phyloP scores from a whole-genome alignment of 805 yeast species.

The Blastobotrys americana region DNA sequence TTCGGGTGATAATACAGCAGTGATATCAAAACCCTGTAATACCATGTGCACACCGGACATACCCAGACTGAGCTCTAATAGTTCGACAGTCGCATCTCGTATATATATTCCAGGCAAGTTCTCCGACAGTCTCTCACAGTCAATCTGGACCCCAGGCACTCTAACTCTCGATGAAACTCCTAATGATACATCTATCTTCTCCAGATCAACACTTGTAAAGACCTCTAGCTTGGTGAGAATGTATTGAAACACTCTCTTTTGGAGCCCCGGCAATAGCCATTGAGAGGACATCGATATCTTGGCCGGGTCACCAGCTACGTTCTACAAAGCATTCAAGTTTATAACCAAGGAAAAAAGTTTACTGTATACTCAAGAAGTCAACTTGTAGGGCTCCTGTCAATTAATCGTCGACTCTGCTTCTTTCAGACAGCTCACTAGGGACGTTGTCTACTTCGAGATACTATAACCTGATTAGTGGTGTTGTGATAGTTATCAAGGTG shows the following conservation, averaged over 20 bases:
- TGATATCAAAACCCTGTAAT: conserved; percentile 49
- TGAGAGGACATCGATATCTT: conserved; percentile 11
- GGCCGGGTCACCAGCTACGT: too few species aligned
- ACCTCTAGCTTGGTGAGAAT: conserved; percentile 73
- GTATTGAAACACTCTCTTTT: conserved; percentile 71
- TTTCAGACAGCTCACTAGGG: too few species aligned
- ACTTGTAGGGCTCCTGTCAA: too few species aligned
- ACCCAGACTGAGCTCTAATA: conserved; percentile 51
- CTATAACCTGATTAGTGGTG: too few species aligned
- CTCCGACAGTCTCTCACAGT: conserved; percentile 54
- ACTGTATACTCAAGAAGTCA: too few species aligned
- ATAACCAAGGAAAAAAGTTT: too few species aligned
- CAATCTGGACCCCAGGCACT: conserved; percentile 57
- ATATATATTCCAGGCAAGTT: conserved; percentile 54
- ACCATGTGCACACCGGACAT: conserved; percentile 63
- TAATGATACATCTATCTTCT: conserved; percentile 72
- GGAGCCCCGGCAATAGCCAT: conserved; percentile 84
- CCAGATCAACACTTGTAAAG: conserved; percentile 74
- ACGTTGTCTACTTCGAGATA: too few species aligned
- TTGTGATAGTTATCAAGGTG: too few species aligned
- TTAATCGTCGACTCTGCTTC: too few species aligned
- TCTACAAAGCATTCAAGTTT: too few species aligned
- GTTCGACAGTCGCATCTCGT: conserved; percentile 52
- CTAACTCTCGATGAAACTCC: conserved; percentile 40
- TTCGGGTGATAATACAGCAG: conserved; percentile 33